A percentile compares a stretch with the other conserved stretches of the same genome.
Conservation (phyloP, 768 basidiomycete species). For the Auricularia sp. region DNA sequence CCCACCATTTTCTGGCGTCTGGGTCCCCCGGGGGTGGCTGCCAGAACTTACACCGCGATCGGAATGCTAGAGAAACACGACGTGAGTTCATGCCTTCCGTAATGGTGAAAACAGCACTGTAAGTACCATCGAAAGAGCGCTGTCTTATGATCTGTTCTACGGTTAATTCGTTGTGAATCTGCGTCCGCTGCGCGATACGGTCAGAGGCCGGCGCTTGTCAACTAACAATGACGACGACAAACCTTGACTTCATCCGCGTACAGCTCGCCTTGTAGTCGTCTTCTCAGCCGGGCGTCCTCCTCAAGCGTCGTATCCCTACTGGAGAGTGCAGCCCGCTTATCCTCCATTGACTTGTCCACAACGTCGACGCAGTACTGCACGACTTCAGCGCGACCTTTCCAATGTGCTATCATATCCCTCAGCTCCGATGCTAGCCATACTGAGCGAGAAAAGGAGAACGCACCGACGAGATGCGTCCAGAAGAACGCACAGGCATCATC, state of each 20-base stretch:
- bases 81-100: neutral
- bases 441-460: conserved; percentile 16
- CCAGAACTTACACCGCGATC: conserved; percentile 71
- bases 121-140: conserved; percentile 60
- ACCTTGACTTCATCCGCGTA: conserved; percentile 69
- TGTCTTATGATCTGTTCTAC: conserved; percentile 64
- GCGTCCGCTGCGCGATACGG: conserved; percentile 41
- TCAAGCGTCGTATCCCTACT: conserved; percentile 30
- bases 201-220: neutral
- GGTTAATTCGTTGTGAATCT: conserved; percentile 62
- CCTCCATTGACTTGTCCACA: conserved; percentile 51
- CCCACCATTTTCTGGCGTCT: conserved; percentile 18
- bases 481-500: conserved; percentile 66
- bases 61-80: conserved; percentile 44
- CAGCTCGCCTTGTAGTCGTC: conserved; percentile 44
- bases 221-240: conserved; percentile 10
- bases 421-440: neutral
- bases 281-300: conserved; percentile 17
- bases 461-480: conserved; percentile 73
- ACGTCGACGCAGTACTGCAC: conserved; percentile 67
- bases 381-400: conserved; percentile 64
- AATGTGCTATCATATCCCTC: conserved; percentile 24
- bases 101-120: conserved; percentile 6
- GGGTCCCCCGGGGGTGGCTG: conserved; percentile 36
- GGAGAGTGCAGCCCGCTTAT: conserved; percentile 41